Evolutionary conservation across 805 yeast species (phyloP), one percentile per base, ranked within the genome.

Genomic region (Saccharomycopsis sp.): DNA sequence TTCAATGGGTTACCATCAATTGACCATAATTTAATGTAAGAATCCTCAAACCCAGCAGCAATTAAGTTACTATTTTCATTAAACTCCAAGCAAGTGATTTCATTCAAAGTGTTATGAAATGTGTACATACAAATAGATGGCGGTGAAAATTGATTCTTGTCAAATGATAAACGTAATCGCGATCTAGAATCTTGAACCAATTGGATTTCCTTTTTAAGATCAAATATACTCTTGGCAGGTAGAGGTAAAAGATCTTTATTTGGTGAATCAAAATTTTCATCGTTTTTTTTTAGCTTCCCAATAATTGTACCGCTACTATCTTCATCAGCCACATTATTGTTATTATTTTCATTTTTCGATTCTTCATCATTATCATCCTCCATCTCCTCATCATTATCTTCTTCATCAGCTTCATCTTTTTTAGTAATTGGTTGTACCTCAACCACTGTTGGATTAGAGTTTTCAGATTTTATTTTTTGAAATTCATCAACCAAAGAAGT

Each of bases 71-170:
- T 79, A 61, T 90, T 97, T 43, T 81, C 85, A 56, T 90, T 87
- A 67, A 90, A 90, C 51, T 81, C 85, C 38, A 90, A 59, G 40
- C 88, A 77, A n/a, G 94, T 85, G 72, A 93, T 68, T 50, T 85
- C 94, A 53, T 83, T 82, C 59, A 86, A 82, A 8, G 97, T 85
- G 64, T 93, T 93, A 68, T 93, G 98, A 67, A 93, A 89, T 1
- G 97, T 90, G 67, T 93, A 93, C 95, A 90, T 86, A 63, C 97
- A 93, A 28, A 90, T 95, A 45, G 95, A 84, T 19, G 98, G 98
- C 21, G 90, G 75, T 19, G 87, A 70, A 3, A 94, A 83, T 63
- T 85, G 96, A 26, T 75, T 63, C 4, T 81, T 70, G 27, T 49
- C 50, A 32, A 49, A 43, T 4, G 51, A 46, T 8, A 48, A 33